Base-by-base conservation (phyloP, 2,329 filamentous ascomycete species). In the Alternaria hordeiaustralica region DNA sequence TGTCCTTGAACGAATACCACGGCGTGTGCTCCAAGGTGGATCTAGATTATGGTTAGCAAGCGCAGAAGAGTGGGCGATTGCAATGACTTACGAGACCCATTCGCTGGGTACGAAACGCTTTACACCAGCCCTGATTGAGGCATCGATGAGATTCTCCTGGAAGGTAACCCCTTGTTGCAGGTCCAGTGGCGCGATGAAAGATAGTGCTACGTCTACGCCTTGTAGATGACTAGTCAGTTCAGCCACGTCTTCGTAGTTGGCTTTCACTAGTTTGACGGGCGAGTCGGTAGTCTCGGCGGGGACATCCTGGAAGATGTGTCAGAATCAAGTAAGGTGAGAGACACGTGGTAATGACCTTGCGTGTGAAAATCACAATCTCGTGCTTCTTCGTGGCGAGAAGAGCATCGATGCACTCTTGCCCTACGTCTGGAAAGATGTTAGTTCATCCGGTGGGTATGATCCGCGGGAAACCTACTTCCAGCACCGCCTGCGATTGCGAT, bases 171-270 rank as follows among this genome's bases (percentile, higher is more conserved):
- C 51, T 26, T 61, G 59, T 12, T 61, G 50, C 15, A 65, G 65
- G 46, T 72, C 68, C 3, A 80, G 71, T 2, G 77, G 64, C 6
- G 81, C n/a, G 21, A 86, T 71, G 64, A 88, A 88, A 3, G 84
- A 87, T 0, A 88, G 75, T 2, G 88, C 74, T 0, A 85, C 87
- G 53, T 88, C 81, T 0, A 83, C 77, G 4, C 84, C 86, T 18
- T 72, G 60, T 1, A 88, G 71, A 1, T 73, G 67, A 20, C 77
- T 10, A 11, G 36, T 43, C 6, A 70, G 36, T 25, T 63, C n/a
- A 2, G 60, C 25, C 5, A 53, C n/a, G 28, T 63, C 49, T 7
- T 49, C 6, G 45, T 70, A 70, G 30, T 44, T 49, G 2, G 64
- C 58, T 23, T 57, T 47, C 3, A 15, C 44, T 9, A 6, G 26